Percentiles rank a stretch among this genome's conserved stretches.
phyloP scores from a whole-genome alignment of 257 asterid genomes.

The Echites panduratus region DNA sequence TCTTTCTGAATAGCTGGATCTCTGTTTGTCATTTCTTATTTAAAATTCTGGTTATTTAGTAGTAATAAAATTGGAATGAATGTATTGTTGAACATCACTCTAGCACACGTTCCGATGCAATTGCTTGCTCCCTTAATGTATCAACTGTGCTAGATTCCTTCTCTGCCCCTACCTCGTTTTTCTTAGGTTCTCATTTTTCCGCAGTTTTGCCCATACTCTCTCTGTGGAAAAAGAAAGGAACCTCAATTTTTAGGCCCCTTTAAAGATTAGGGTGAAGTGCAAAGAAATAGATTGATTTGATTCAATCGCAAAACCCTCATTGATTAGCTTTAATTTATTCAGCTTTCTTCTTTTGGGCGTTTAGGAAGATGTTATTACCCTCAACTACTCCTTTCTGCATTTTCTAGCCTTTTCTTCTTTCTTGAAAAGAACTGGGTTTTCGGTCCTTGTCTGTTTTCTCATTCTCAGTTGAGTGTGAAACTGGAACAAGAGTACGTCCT shows the following conservation, averaged over 20 bases:
- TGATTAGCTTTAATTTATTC: constrained; percentile 27
- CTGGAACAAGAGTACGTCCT: background rate
- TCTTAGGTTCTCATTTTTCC: constrained; percentile 18
- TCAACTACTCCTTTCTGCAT: constrained; percentile 22
- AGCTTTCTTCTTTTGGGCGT: constrained; percentile 17
- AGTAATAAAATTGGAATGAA: constrained; percentile 10
- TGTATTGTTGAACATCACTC: constrained; percentile 25
- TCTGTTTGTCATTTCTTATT: background rate
- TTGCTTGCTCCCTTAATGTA: constrained; percentile 6
- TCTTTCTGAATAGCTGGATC: background rate
- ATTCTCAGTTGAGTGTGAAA: constrained; percentile 1
- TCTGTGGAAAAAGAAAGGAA: constrained; percentile 8
- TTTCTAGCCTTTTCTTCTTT: constrained; percentile 17
- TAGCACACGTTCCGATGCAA: constrained; percentile 40
- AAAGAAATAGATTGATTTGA: constrained; percentile 15
- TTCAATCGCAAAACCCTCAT: constrained; percentile 10
- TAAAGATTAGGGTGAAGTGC: constrained; percentile 27
- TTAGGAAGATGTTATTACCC: constrained; percentile 15
- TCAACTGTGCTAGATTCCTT: constrained; percentile 22
- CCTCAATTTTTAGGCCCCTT: constrained; percentile 6
- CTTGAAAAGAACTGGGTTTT: constrained; percentile 15
- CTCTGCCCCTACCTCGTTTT: background rate
- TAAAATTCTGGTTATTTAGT: background rate
- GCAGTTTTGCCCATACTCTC: constrained; percentile 9
- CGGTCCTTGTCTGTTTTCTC: constrained; percentile 19